These are phyloP conservation scores for Pleurozium schreberi DNA, from an alignment of 225 moss, liverwort and hornwort genomes.

Conservation along the genomic window DNA sequence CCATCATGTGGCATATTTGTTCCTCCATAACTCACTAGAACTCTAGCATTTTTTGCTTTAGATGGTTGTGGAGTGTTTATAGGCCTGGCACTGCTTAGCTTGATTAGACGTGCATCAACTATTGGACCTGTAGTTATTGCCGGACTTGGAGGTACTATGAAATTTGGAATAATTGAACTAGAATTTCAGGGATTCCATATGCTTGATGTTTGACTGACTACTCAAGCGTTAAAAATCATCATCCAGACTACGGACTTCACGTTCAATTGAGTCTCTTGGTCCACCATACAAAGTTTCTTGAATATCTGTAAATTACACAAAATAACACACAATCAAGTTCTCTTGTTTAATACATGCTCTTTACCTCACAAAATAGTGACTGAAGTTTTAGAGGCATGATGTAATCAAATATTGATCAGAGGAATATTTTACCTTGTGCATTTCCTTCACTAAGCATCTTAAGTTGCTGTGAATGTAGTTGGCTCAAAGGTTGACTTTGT, in stretches of 20 bases:
- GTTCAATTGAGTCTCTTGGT: neutral
- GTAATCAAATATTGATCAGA: neutral
- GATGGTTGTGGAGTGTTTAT: accelerated
- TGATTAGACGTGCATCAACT: neutral
- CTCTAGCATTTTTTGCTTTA: neutral
- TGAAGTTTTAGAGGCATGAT: neutral
- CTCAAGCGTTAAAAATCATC: neutral
- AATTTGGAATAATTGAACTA: neutral
- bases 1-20: neutral
- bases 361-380: neutral
- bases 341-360: neutral
- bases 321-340: neutral
- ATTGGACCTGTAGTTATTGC: accelerated
- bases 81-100: neutral
- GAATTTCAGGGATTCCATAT: neutral
- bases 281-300: neutral
- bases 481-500: neutral
- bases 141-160: neutral
- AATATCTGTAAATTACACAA: neutral
- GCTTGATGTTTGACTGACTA: neutral
- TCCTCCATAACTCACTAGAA: neutral
- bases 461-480: neutral
- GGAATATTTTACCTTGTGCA: neutral
- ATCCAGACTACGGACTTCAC: accelerated
- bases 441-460: neutral